phyloP scores from a whole-genome alignment of 257 asterid species.

The Orobanche coerulescens region DNA sequence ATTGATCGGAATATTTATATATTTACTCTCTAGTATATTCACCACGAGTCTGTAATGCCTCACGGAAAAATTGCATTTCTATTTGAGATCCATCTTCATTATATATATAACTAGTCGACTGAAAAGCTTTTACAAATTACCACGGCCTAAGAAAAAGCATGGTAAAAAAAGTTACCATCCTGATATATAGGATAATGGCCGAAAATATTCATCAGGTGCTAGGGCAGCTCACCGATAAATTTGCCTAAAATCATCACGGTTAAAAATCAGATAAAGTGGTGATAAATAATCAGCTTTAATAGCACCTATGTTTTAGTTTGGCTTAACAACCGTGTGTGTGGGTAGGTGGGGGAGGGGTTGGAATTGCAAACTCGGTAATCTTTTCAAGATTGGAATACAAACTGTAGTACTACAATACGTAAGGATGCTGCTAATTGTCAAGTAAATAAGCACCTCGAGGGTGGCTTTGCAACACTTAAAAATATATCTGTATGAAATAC shows the following conservation, averaged over 20 bases:
- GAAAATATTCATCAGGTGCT: conserved; percentile 18
- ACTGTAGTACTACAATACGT: too few species aligned
- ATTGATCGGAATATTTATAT: too few species aligned
- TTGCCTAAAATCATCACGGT: background rate
- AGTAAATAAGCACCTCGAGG: background rate
- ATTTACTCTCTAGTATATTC: too few species aligned
- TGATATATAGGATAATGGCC: conserved; percentile 21
- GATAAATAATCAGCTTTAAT: background rate
- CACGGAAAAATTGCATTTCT: too few species aligned
- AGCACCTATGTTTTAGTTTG: too few species aligned
- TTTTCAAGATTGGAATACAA: background rate
- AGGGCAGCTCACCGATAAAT: conserved; percentile 16
- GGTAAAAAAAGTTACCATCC: conserved; percentile 10
- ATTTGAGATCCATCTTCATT: conserved; percentile 44
- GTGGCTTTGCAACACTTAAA: too few species aligned
- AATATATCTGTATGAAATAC: too few species aligned
- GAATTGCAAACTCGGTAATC: too few species aligned
- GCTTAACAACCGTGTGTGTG: too few species aligned
- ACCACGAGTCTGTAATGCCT: too few species aligned
- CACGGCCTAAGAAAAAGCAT: conserved; percentile 16
- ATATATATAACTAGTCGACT: conserved; percentile 27
- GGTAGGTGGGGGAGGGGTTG: too few species aligned
- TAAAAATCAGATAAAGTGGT: conserved; percentile 10
- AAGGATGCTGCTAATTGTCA: background rate
- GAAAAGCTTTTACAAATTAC: conserved; percentile 22